These are phyloP conservation scores for Xylariaceae sp. DNA, from an alignment of 2,329 filamentous ascomycete species.

Conservation along the genomic window DNA sequence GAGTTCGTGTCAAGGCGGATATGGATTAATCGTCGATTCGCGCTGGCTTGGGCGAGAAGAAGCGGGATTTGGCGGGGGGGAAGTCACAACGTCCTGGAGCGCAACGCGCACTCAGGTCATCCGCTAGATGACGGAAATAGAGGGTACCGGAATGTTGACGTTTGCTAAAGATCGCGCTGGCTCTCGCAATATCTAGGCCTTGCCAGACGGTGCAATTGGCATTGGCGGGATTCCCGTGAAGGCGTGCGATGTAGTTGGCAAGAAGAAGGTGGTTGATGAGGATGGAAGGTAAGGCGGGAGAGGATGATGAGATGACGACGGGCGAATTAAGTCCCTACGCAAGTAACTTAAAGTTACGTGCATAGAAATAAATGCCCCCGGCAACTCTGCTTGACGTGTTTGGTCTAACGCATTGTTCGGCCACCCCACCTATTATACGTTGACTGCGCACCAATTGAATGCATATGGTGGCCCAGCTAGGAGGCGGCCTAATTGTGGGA, in stretches of 20 bases:
- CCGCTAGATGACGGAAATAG: neutral
- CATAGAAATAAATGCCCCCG: no score
- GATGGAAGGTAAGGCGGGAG: constrained; percentile 6
- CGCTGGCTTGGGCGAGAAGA: neutral
- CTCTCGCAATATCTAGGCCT: neutral
- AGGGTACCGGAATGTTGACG: neutral
- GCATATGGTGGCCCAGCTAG: no score
- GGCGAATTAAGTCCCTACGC: no score
- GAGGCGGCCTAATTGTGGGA: no score
- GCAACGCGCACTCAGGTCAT: neutral
- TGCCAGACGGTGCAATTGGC: neutral
- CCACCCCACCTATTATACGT: no score
- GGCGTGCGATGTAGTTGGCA: neutral
- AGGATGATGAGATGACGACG: constrained; percentile 9
- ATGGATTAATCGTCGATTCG: neutral
- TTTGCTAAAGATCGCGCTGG: neutral
- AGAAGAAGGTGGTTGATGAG: constrained; percentile 9
- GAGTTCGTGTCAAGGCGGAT: neutral
- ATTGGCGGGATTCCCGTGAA: neutral
- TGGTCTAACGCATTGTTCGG: no score
- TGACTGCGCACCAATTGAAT: no score
- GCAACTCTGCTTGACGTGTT: no score
- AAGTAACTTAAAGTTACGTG: no score
- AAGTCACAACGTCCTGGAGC: constrained; percentile 6
- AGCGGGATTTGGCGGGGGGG: constrained; percentile 1